Evolutionary conservation across 2,329 filamentous ascomycete species (phyloP).

Genomic region (Grosmannia serpens): DNA sequence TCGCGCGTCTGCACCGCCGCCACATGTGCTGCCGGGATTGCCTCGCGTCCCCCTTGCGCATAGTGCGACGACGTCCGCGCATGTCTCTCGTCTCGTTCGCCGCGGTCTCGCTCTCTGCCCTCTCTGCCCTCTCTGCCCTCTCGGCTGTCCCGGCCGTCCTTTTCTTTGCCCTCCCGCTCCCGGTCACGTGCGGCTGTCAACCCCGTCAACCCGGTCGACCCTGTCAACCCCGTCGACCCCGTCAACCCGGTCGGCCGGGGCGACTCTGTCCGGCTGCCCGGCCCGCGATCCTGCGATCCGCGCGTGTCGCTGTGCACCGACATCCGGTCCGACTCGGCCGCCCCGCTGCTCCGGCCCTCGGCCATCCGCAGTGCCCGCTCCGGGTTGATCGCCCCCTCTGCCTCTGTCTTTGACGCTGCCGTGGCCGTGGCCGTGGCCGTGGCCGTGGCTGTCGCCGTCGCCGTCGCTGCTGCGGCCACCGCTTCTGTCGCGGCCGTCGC

Average conservation of each 20-base stretch:
- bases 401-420: slow-evolving; percentile 3
- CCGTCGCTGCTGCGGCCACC: background rate
- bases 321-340: slow-evolving; percentile 15
- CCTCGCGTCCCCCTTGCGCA: slow-evolving; percentile 24
- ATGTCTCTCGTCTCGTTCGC: slow-evolving; percentile 40
- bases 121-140: slow-evolving; percentile 23
- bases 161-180: slow-evolving; percentile 1
- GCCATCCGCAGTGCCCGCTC: slow-evolving; percentile 40
- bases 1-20: background rate
- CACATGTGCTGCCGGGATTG: slow-evolving; percentile 14
- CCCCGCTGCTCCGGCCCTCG: slow-evolving; percentile 25
- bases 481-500: background rate
- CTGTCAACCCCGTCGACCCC: too few relatives aligned
- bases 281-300: background rate
- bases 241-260: slow-evolving; percentile 20
- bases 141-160: slow-evolving; percentile 34
- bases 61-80: background rate
- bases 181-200: slow-evolving; percentile 14
- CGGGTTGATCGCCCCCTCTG: slow-evolving; percentile 42
- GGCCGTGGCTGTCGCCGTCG: background rate
- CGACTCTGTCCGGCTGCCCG: slow-evolving; percentile 29
- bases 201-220: slow-evolving; percentile 30
- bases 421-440: background rate
- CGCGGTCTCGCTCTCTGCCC: slow-evolving; percentile 19
- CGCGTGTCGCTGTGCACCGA: background rate